A percentile compares a stretch with the other conserved stretches of the same genome.
These are phyloP conservation scores for Crithidia bombi DNA, from an alignment of 208 protist genomes.

Conservation along the genomic window DNA sequence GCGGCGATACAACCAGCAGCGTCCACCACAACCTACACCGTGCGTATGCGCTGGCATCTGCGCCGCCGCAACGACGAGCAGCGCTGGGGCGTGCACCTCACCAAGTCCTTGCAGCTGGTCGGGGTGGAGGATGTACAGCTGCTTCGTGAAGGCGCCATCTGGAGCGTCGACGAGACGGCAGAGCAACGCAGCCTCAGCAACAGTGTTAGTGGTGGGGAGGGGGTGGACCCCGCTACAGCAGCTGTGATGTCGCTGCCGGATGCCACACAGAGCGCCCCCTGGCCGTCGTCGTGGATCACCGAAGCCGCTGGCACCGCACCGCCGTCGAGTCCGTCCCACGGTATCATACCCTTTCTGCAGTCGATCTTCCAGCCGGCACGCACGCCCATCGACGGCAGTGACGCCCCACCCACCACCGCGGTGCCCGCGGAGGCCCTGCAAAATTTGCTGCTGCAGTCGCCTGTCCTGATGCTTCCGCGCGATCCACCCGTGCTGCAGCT, in stretches of 20 bases:
- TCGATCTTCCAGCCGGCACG: background rate
- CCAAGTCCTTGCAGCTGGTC: conserved; percentile 48
- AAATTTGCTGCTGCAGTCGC: conserved; percentile 6
- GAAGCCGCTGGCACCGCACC: conserved; percentile 22
- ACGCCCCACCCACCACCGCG: background rate
- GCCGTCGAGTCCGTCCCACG: conserved; percentile 24
- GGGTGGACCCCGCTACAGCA: background rate
- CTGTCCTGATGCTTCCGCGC: conserved; percentile 5
- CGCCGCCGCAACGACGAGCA: conserved; percentile 51
- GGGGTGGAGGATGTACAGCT: conserved; percentile 53
- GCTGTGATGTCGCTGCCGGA: conserved; percentile 6
- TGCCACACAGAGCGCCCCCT: conserved; percentile 9
- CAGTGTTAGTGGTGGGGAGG: too few species aligned
- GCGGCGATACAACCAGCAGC: background rate
- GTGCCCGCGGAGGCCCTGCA: background rate
- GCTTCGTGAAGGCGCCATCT: conserved; percentile 20
- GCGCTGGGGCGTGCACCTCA: conserved; percentile 76
- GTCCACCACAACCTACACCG: background rate
- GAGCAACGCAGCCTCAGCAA: background rate
- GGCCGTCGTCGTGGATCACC: conserved; percentile 27
- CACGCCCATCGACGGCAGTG: background rate
- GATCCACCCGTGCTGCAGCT: conserved; percentile 17
- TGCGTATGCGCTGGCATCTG: conserved; percentile 51
- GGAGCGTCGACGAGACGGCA: background rate
- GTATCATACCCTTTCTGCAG: background rate